Base-by-base conservation (phyloP, 2,329 filamentous ascomycete species). In the Alternaria incomplexa region DNA sequence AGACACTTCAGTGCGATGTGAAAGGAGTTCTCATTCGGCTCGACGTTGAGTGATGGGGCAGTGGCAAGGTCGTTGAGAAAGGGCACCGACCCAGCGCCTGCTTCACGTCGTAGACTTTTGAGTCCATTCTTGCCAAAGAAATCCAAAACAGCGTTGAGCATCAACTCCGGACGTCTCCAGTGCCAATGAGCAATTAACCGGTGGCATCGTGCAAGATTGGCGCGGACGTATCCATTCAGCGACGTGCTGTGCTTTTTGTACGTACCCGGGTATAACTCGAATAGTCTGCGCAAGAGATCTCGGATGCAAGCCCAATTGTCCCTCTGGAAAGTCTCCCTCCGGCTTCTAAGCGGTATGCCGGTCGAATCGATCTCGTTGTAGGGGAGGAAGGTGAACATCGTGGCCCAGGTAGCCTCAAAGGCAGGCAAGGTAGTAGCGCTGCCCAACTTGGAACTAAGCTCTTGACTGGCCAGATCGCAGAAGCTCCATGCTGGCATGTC, bases 1-100 rank as follows among this genome's bases (percentile, higher is more conserved):
- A 89, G 78, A 47, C 85, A 83, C 72, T 89, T 90, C 40, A 90
- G 77, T 61, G 89, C 84, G 6, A 88, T 84, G 67, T 87, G 85
- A 57, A 89, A 90, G 11, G 86, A 84, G 20, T 79, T 81, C 61
- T 90, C 87, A 11, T 82, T 81, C 1, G 79, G 70, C 46, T 80
- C 77, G 7, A 85, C 73, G 3, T 83, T 79, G 15, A 88, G 67
- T 2, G 70, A 75, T 9, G 83, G 83, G 15, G 80, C 73, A 15
- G 74, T 71, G 30, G 83, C 79, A 3, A 88, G 80, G 45, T 83
- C 69, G 56, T 87, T 83, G 17, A 90, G 81, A 62, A 89, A 89
- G 3, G 67, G 64, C 9, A 85, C 84, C 3, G 88, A 89, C 10
- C 83, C 84, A 56, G 77, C 81, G 47, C 74, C 80, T 62, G 85